Conservation (phyloP, 192 early-diverging fungal genomes). For the Chytriomyces sp. region DNA sequence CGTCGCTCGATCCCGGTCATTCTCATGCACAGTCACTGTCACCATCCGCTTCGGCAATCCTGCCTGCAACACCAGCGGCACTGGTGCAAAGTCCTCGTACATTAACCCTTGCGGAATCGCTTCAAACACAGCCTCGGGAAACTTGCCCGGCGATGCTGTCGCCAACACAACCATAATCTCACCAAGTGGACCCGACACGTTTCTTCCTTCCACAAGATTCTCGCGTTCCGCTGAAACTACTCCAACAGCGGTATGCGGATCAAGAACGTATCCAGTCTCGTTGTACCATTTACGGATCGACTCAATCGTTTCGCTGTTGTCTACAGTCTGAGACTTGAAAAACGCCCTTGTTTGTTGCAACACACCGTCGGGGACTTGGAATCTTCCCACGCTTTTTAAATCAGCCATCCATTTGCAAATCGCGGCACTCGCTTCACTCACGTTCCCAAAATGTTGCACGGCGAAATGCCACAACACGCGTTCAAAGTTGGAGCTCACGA, state of each 20-base stretch:
- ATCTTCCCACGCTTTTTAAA: slow-evolving; percentile 73
- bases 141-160: slow-evolving; percentile 96
- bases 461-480: slow-evolving; percentile 88
- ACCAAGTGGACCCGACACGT: slow-evolving; percentile 30
- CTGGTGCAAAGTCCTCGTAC: slow-evolving; percentile 60
- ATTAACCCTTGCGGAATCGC: slow-evolving; percentile 57
- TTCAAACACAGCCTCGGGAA: slow-evolving; percentile 86
- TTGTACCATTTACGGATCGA: slow-evolving; percentile 68
- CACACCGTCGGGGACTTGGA: slow-evolving; percentile 68
- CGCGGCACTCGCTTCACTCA: slow-evolving; percentile 22
- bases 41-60: slow-evolving; percentile 50
- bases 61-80: slow-evolving; percentile 46
- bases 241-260: slow-evolving; percentile 97
- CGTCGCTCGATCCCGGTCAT: slow-evolving; percentile 18
- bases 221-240: slow-evolving; percentile 77
- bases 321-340: slow-evolving; percentile 77
- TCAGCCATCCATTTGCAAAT: slow-evolving; percentile 75
- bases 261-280: slow-evolving; percentile 84
- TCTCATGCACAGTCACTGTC: slow-evolving; percentile 12
- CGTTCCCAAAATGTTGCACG: slow-evolving; percentile 42
- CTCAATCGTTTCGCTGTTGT: slow-evolving; percentile 74
- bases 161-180: slow-evolving; percentile 72
- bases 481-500: slow-evolving; percentile 97
- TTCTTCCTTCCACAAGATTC: background rate
- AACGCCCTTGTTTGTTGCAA: slow-evolving; percentile 69